Evolutionary conservation across 495 filamentous ascomycete species (phyloP), one percentile per base, ranked within the genome.

Genomic region (Parathielavia appendiculata): DNA sequence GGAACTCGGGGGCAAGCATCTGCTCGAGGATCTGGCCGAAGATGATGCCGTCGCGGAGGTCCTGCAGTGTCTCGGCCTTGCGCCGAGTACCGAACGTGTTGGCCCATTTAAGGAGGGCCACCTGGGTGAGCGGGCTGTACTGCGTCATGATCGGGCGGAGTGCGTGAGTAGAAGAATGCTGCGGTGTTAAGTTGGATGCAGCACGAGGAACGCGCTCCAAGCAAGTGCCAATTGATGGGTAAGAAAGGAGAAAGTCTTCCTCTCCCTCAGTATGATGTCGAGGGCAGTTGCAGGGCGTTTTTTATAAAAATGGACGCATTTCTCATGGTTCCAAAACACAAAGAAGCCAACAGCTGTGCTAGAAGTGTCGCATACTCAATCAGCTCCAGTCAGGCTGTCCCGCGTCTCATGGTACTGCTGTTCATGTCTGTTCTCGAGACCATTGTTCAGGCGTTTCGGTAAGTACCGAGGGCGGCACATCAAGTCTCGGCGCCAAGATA

Each of bases 31-130:
- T 79, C 51, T 81, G 78, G 48, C 90, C 91, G 70, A 95, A 77
- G 32, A 88, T 78, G 47, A 81, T 77, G 50, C 90, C 91, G 72
- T 95, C 87, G 53, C 80, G 84, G 65, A 96, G 77, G 63, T 91
- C 84, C 56, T 81, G 80, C 20, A 73, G 61, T 12, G 62, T 60
- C 48, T 61, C 64, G 58, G 68, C 69, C 59, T 64, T 69, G 50
- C 60, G 66, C 45, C 60, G 49, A 46, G 63, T 67, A 30, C 71
- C 65, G 59, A 75, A 74, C 1, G 70, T 64, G 59, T 66, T 67
- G 58, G 77, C 72, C 75, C 75, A 78, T 70, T 71, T 73, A 55
- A 80, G 63, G 52, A 80, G 66, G 45, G 77, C 76, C 41, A 60
- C 60, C 53, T 76, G 72, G 43, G 67, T 67, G 47, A 51, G 59